phyloP scores from a whole-genome alignment of 768 basidiomycete genomes.

The Lentinula aciculospora region DNA sequence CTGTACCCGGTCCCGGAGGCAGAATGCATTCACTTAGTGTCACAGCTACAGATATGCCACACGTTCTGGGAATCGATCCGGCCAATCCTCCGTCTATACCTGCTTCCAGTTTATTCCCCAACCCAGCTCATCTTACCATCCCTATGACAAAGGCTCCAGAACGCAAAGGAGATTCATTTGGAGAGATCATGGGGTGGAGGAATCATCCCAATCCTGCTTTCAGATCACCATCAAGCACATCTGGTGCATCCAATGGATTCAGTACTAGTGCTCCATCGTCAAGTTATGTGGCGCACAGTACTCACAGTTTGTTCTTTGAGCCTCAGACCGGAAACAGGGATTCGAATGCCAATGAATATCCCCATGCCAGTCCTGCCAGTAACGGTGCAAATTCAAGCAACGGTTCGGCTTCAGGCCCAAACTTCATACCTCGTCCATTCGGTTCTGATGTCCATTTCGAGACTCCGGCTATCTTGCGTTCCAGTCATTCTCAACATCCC shows the following conservation, averaged over 20 bases:
- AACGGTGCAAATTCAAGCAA: slow-evolving; percentile 3
- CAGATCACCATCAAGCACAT: slow-evolving; percentile 17
- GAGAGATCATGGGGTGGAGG: slow-evolving; percentile 61
- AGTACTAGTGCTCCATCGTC: background rate
- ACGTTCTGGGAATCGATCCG: slow-evolving; percentile 15
- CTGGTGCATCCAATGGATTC: background rate
- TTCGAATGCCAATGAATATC: background rate
- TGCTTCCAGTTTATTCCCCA: slow-evolving; percentile 1
- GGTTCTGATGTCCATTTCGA: slow-evolving; percentile 60
- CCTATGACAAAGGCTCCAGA: background rate
- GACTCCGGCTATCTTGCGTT: slow-evolving; percentile 31
- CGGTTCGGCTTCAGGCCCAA: slow-evolving; percentile 16
- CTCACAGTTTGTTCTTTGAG: slow-evolving; percentile 22
- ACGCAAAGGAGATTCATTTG: slow-evolving; percentile 45
- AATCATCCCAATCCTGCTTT: slow-evolving; percentile 21
- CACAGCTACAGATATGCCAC: slow-evolving; percentile 60
- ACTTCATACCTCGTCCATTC: slow-evolving; percentile 50
- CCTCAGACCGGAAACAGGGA: slow-evolving; percentile 8
- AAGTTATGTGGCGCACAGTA: background rate
- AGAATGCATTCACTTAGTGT: slow-evolving; percentile 78
- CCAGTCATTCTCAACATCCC: background rate
- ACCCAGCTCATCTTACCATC: background rate
- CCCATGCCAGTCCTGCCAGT: background rate
- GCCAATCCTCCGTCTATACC: background rate
- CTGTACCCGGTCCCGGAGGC: slow-evolving; percentile 22